Percentiles rank a stretch among this genome's conserved stretches.
Evolutionary conservation across 306 rosid species (phyloP).

Genomic region (Aeschynomene evenia): DNA sequence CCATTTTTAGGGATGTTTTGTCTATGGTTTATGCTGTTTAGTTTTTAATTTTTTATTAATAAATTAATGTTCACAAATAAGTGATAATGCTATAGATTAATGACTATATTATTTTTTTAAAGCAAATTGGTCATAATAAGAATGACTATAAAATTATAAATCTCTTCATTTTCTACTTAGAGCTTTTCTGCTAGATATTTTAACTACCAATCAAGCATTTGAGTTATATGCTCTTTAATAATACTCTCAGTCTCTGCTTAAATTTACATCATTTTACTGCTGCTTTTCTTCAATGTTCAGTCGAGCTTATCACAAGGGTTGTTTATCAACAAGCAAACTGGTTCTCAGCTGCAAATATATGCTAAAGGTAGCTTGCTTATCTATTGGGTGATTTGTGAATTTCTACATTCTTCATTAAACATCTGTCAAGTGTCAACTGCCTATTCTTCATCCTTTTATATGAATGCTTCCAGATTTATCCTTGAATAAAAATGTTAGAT

Average conservation of each 20-base stretch:
- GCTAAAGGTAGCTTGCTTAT: slow-evolving; percentile 57
- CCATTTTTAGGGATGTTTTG: background rate
- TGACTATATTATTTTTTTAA: background rate
- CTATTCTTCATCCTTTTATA: slow-evolving; percentile 9
- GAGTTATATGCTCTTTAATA: slow-evolving; percentile 4
- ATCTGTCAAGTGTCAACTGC: slow-evolving; percentile 15
- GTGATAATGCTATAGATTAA: background rate
- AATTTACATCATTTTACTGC: slow-evolving; percentile 7
- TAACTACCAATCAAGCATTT: slow-evolving; percentile 9
- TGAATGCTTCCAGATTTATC: slow-evolving; percentile 11
- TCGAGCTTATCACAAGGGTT: slow-evolving; percentile 48
- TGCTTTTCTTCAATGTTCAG: slow-evolving; percentile 53
- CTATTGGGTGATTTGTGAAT: slow-evolving; percentile 21
- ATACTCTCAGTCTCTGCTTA: background rate
- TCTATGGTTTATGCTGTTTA: background rate
- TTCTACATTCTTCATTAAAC: slow-evolving; percentile 21
- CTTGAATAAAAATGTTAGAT: slow-evolving; percentile 9
- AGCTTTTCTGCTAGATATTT: no score
- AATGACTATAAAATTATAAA: no score
- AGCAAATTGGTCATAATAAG: slow-evolving; percentile 10
- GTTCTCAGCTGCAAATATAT: slow-evolving; percentile 45
- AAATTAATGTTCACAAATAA: background rate
- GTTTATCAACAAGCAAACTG: slow-evolving; percentile 44
- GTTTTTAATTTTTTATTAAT: background rate
- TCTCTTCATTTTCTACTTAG: no score